Conservation (phyloP, 2,329 filamentous ascomycete species). For the Ceratocystiopsis minuta region DNA sequence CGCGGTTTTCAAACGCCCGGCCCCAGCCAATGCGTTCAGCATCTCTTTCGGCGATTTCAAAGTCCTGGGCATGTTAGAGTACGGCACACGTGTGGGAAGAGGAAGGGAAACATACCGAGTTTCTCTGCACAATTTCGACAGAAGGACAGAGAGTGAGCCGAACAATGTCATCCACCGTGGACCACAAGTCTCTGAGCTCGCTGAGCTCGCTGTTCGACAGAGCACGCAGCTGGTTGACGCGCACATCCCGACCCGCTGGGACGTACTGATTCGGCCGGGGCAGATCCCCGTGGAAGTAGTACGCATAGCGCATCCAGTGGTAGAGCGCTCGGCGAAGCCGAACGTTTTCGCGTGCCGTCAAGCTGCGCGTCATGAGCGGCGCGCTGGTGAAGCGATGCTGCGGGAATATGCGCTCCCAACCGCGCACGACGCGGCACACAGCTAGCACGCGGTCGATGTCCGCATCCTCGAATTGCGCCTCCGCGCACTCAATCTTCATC, state of each 20-base stretch:
- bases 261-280: conserved; percentile 9
- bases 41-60: conserved; percentile 10
- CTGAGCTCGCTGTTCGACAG: conserved; percentile 25
- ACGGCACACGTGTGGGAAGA: background rate
- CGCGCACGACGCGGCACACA: conserved; percentile 17
- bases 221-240: conserved; percentile 25
- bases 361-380: conserved; percentile 24
- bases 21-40: conserved; percentile 15
- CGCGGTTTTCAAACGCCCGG: conserved; percentile 12
- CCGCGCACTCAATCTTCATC: conserved; percentile 2
- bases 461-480: conserved; percentile 8
- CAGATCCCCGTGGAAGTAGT: conserved; percentile 31
- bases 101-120: conserved; percentile 15
- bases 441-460: conserved; percentile 16
- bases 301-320: conserved; percentile 35
- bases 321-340: conserved; percentile 33
- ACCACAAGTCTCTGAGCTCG: conserved; percentile 27
- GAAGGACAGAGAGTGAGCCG: conserved; percentile 28
- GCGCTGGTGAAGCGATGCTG: conserved; percentile 22
- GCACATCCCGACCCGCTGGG: conserved; percentile 15
- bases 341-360: conserved; percentile 23
- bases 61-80: conserved; percentile 6
- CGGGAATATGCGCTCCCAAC: conserved; percentile 22
- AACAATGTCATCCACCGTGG: conserved; percentile 26
- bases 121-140: conserved; percentile 19